Conservation (phyloP, 441 rosid genomes). For the Breynia disticha region DNA sequence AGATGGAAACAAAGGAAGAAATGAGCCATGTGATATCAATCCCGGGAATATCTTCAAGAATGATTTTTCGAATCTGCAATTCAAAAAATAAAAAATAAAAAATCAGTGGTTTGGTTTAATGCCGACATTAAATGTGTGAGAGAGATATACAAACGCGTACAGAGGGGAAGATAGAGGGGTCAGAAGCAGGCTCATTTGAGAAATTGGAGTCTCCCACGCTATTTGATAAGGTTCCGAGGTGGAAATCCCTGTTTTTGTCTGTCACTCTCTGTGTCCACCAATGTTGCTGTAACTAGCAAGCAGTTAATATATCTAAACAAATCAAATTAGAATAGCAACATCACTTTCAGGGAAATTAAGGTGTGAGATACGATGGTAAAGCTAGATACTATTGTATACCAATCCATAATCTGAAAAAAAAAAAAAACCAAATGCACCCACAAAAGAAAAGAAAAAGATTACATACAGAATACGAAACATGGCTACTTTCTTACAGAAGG, state of each 20-base stretch:
- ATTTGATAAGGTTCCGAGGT: slow-evolving; percentile 59
- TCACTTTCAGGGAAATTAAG: too few species aligned
- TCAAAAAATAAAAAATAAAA: slow-evolving; percentile 14
- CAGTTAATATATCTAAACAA: too few species aligned
- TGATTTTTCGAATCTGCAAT: slow-evolving; percentile 66
- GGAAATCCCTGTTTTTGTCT: slow-evolving; percentile 54
- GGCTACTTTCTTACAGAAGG: too few species aligned
- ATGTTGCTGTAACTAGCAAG: too few species aligned
- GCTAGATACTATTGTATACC: too few species aligned
- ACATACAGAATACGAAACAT: too few species aligned
- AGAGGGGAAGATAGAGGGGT: slow-evolving; percentile 64
- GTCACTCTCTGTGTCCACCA: too few species aligned
- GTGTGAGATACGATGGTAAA: too few species aligned
- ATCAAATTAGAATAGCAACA: too few species aligned
- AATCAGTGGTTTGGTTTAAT: background rate
- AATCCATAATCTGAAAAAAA: too few species aligned
- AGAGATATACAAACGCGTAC: slow-evolving; percentile 28
- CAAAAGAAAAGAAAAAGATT: too few species aligned
- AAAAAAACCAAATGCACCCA: too few species aligned
- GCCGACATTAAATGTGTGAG: background rate
- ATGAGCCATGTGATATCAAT: slow-evolving; percentile 77
- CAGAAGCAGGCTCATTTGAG: slow-evolving; percentile 72
- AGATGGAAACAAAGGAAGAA: slow-evolving; percentile 89
- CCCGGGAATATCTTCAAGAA: slow-evolving; percentile 73
- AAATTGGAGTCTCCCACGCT: slow-evolving; percentile 64